Evolutionary conservation across 2,329 filamentous ascomycete species (phyloP), one percentile per base, ranked within the genome.

Genomic region (Alternaria dauci): DNA sequence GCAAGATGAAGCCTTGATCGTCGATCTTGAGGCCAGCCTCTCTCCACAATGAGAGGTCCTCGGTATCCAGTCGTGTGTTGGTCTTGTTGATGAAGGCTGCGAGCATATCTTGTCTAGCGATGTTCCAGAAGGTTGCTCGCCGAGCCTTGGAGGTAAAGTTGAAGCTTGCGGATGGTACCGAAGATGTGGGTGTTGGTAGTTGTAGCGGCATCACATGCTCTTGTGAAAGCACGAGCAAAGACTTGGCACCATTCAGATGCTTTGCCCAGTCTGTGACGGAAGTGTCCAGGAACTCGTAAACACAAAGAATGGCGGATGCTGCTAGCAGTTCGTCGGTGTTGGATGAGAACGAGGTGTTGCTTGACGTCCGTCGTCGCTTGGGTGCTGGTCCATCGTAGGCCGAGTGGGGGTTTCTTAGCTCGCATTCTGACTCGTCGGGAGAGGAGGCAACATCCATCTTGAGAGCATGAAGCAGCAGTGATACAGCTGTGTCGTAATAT

Each of bases 231-330:
- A 84, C 86, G 54, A 89, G 82, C 20, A 90, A 79, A 0, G 87
- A 86, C 64, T 89, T 89, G 0, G 89, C 85, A 0, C 88, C 88
- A 65, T 86, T 89, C 6, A 91, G 77, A 77, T 91, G 89, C 4
- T 87, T 82, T 32, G 85, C 83, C 88, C 88, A 91, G 20, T 88
- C 87, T 0, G 83, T 82, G 2, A 84, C 85, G 1, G 87, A 88
- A 1, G 86, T 86, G 72, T 90, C 87, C n/a, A 90, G 79, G 59
- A 90, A 87, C 63, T 91, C 88, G 70, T 90, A 90, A 0, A 88
- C 86, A 59, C 87, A 90, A 2, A 91, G 76, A 14, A 91, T 89
- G 0, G 88, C 87, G 2, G 88, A 88, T 2, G 88, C 87, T 8
- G 88, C 87, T 23, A 90, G 80, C 4, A 89, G 81, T 59, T 90